Evolutionary conservation across 2,329 filamentous ascomycete species (phyloP).

Genomic region (Rutstroemia sp.): DNA sequence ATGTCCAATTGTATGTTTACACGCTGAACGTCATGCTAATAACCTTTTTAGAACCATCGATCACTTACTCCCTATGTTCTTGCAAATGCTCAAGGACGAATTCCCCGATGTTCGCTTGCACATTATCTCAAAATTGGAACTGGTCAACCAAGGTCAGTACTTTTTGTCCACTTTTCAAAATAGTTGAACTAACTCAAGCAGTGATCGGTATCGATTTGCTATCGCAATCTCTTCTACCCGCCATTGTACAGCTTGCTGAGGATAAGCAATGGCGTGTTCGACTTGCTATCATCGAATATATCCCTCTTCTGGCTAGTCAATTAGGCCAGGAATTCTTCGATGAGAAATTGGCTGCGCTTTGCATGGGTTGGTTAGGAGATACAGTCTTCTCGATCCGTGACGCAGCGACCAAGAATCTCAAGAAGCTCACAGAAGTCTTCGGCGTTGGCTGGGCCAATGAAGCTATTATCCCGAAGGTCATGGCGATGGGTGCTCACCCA

Average conservation of each 20-base stretch:
- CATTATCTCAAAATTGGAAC: slow-evolving; percentile 99
- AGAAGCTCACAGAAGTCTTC: slow-evolving; percentile 98
- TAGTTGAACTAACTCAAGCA: slow-evolving; percentile 30
- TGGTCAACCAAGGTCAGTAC: slow-evolving; percentile 81
- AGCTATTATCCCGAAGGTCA: slow-evolving; percentile 96
- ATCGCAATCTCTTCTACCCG: slow-evolving; percentile 91
- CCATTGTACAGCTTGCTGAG: slow-evolving; percentile 94
- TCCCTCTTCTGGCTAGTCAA: slow-evolving; percentile 90
- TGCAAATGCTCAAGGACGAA: slow-evolving; percentile 99
- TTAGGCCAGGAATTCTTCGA: slow-evolving; percentile 97
- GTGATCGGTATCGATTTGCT: slow-evolving; percentile 97
- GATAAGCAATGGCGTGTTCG: slow-evolving; percentile 99
- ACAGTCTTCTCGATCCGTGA: slow-evolving; percentile 98
- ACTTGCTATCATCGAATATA: slow-evolving; percentile 98
- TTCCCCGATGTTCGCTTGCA: slow-evolving; percentile 97
- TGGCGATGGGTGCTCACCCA: slow-evolving; percentile 95
- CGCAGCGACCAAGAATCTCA: slow-evolving; percentile 92
- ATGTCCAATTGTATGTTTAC: slow-evolving; percentile 32
- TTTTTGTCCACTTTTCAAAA: neutral
- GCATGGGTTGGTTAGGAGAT: slow-evolving; percentile 98
- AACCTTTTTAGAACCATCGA: slow-evolving; percentile 69
- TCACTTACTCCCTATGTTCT: slow-evolving; percentile 95
- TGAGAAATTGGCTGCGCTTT: slow-evolving; percentile 88
- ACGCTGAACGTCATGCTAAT: slow-evolving; percentile 15
- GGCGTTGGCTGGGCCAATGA: slow-evolving; percentile 96